Percentiles rank a stretch among this genome's conserved stretches.
Evolutionary conservation across 1,139 yeast genomes (phyloP).

Genomic region (Blastobotrys proliferans): DNA sequence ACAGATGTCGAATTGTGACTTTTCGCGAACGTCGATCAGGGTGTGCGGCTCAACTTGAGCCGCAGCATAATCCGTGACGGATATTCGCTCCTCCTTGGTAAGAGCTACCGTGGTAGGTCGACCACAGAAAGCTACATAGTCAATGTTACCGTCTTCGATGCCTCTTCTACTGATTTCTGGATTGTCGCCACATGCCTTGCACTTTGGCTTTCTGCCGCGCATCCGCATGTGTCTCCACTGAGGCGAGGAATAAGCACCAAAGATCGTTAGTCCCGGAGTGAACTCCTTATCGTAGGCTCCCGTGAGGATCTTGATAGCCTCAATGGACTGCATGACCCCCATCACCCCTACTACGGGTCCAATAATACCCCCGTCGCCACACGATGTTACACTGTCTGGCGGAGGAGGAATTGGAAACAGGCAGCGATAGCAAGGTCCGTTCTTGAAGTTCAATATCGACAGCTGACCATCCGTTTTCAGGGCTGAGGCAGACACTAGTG

Average conservation of each 20-base stretch:
- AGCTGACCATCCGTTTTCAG: constrained; percentile 89
- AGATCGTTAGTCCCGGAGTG: constrained; percentile 65
- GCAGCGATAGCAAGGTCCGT: constrained; percentile 94
- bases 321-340: constrained; percentile 87
- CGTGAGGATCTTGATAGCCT: constrained; percentile 70
- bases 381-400: constrained; percentile 73
- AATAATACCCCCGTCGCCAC: constrained; percentile 91
- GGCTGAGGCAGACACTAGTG: constrained; percentile 91
- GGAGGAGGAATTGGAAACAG: constrained; percentile 90
- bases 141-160: constrained; percentile 47
- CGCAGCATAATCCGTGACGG: constrained; percentile 42
- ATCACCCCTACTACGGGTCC: constrained; percentile 94
- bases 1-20: constrained; percentile 68
- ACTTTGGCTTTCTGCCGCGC: constrained; percentile 60
- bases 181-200: constrained; percentile 61
- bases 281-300: constrained; percentile 50
- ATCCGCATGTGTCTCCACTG: constrained; percentile 69
- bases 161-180: constrained; percentile 43
- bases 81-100: constrained; percentile 49
- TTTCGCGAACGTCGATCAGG: constrained; percentile 77
- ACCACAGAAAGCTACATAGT: constrained; percentile 78
- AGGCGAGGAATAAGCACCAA: constrained; percentile 72
- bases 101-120: constrained; percentile 38
- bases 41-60: constrained; percentile 26
- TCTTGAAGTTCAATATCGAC: constrained; percentile 61